Evolutionary conservation across 2,329 filamentous ascomycete genomes (phyloP).

Genomic region (Ascochyta fabae): DNA sequence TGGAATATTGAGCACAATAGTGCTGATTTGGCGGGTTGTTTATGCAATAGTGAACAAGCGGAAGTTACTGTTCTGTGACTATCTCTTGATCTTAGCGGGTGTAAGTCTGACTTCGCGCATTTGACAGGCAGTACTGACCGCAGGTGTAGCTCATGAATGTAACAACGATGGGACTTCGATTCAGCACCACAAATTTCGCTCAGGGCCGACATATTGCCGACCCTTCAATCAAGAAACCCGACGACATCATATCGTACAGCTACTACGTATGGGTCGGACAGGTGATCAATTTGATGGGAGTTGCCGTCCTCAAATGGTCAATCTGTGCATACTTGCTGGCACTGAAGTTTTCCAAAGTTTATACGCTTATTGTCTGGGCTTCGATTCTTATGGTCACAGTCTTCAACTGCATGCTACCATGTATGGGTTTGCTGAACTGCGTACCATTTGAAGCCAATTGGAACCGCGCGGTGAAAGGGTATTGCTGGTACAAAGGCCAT

Average conservation of each 20-base stretch:
- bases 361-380: conserved; percentile 30
- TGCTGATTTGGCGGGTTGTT: conserved; percentile 31
- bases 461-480: conserved; percentile 26
- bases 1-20: conserved; percentile 20
- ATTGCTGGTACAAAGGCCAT: conserved; percentile 30
- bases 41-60: conserved; percentile 27
- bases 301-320: conserved; percentile 34
- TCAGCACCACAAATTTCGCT: conserved; percentile 21
- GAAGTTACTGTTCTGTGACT: conserved; percentile 33
- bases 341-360: conserved; percentile 31
- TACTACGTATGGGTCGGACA: conserved; percentile 32
- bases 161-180: conserved; percentile 22
- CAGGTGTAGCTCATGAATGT: conserved; percentile 24
- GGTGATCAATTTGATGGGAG: conserved; percentile 34
- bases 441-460: conserved; percentile 39
- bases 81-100: conserved; percentile 28
- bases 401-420: conserved; percentile 32
- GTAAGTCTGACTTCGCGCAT: conserved; percentile 15
- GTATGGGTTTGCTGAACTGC: conserved; percentile 28
- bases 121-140: not conserved
- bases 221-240: conserved; percentile 26
- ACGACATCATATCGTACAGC: conserved; percentile 26
- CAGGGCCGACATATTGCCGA: conserved; percentile 34
- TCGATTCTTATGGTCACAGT: conserved; percentile 33
- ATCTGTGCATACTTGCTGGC: conserved; percentile 38